These are phyloP conservation scores for Aspergillus glaucus DNA, from an alignment of 2,329 filamentous ascomycete genomes.

Conservation along the genomic window DNA sequence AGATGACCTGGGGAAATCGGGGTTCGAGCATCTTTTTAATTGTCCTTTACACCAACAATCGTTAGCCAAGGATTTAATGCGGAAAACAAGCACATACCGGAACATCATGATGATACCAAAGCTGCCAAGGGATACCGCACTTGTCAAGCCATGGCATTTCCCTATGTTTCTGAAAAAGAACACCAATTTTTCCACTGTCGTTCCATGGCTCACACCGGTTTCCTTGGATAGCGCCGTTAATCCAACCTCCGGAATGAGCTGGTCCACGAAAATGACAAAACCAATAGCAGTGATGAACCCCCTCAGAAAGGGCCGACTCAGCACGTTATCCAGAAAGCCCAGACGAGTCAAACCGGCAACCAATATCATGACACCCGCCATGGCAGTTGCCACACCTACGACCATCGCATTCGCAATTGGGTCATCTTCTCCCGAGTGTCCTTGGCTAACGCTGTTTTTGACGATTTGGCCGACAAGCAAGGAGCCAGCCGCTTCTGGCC, in stretches of 20 bases:
- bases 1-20: conserved; percentile 72
- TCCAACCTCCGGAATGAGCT: conserved; percentile 85
- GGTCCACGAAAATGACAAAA: conserved; percentile 91
- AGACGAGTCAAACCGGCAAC: conserved; percentile 76
- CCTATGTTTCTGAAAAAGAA: conserved; percentile 67
- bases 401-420: conserved; percentile 71
- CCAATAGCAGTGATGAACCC: conserved; percentile 98
- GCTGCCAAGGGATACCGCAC: conserved; percentile 67
- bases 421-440: conserved; percentile 58
- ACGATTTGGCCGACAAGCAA: conserved; percentile 84
- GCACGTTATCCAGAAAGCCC: conserved; percentile 88
- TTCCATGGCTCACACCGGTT: conserved; percentile 65
- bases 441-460: conserved; percentile 65
- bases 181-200: conserved; percentile 74
- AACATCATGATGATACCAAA: conserved; percentile 89
- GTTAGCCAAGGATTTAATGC: background rate
- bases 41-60: conserved; percentile 48
- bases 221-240: conserved; percentile 61
- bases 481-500: conserved; percentile 89
- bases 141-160: conserved; percentile 67
- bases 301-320: conserved; percentile 84
- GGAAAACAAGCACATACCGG: conserved; percentile 48
- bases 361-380: conserved; percentile 85
- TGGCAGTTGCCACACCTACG: conserved; percentile 78
- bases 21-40: conserved; percentile 76